phyloP scores from a whole-genome alignment of 208 protist genomes.

The Histomonas meleagridis region DNA sequence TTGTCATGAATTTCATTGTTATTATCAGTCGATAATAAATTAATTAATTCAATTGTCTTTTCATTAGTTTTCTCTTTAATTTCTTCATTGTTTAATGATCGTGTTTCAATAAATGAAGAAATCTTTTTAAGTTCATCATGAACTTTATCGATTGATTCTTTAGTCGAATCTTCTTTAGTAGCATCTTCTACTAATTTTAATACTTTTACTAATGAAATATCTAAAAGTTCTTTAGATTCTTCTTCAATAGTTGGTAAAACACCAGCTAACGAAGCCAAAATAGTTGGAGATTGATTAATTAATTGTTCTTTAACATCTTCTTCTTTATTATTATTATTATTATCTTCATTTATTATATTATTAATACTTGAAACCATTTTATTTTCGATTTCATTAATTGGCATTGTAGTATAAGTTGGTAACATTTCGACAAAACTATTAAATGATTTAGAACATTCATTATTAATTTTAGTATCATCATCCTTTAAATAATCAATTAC shows the following conservation, averaged over 20 bases:
- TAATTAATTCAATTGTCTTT: not conserved
- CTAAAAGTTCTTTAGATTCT: not conserved
- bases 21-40: not conserved
- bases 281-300: not conserved
- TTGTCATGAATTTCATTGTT: not conserved
- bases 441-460: not conserved
- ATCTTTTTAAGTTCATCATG: not conserved
- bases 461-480: not conserved
- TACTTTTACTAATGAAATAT: not conserved
- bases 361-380: no score
- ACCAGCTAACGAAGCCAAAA: not conserved
- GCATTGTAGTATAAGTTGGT: not conserved
- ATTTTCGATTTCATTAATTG: not conserved
- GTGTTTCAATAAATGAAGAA: not conserved
- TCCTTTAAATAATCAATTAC: not conserved
- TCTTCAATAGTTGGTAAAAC: not conserved
- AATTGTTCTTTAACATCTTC: not conserved
- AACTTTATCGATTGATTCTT: not conserved
- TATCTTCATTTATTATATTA: not conserved
- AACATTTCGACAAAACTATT: not conserved
- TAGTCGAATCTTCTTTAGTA: not conserved
- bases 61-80: not conserved
- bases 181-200: not conserved
- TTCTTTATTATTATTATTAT: not conserved
- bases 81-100: not conserved